Evolutionary conservation across 768 basidiomycete genomes (phyloP), one percentile per base, ranked within the genome.

Genomic region (Suillus occidentalis): DNA sequence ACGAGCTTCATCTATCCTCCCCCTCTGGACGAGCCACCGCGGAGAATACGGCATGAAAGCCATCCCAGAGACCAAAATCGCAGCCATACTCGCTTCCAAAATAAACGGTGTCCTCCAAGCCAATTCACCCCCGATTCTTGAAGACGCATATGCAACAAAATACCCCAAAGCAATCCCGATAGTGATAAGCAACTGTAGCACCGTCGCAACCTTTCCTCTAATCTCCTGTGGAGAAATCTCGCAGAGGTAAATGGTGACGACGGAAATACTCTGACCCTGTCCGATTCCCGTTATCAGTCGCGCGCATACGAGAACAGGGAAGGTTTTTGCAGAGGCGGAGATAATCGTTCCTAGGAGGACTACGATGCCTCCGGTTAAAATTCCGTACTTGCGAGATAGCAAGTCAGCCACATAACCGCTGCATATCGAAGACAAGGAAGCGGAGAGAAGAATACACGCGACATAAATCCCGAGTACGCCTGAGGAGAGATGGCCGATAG

Each of bases 301-400:
- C 1, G 81, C 84, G 31, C 80, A 71, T 36, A 84, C 75, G 36
- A 86, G 72, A 63, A 78, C 70, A 14, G 74, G 67, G 9, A 84
- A 73, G 6, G 65, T 66, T n/a, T 67, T 68, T 5, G 81, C 72
- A 34, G 76, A 73, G 63, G 80, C 75, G 3, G 77, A 79, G 16
- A 85, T 70, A 34, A 73, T 77, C 43, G 77, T 77, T 1, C 84
- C 83, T 18, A 77, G 42, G n/a, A 79, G 74, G 64, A 80, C 82
- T 22, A 84, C 72, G 31, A 80, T 63, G 2, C 76, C 77, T 12
- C 84, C 83, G 12, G 79, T 68, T 22, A 82, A 71, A 47, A 84
- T 81, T 0, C 79, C 82, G 64, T 78, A 75, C 43, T 80, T 84
- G 61, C 83, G 79, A 39, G 82, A 82, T 40, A 85, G 77, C 61